These are phyloP conservation scores for Emergomyces pasteurianus DNA, from an alignment of 2,329 filamentous ascomycete species.

Conservation along the genomic window DNA sequence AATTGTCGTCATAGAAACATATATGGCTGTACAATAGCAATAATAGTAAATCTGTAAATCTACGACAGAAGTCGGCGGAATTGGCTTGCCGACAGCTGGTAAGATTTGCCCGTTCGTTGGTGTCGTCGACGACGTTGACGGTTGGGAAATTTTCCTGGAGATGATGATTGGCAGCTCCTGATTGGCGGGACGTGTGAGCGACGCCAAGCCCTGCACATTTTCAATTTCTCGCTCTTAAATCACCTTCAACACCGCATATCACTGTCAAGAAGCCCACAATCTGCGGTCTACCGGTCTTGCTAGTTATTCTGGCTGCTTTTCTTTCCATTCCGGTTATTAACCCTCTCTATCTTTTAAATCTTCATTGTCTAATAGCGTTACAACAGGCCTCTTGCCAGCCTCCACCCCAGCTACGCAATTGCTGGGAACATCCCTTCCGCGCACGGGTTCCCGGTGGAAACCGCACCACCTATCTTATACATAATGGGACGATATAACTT, in stretches of 20 bases:
- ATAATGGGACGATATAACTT: constrained; percentile 37
- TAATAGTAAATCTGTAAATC: background rate
- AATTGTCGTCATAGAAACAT: background rate
- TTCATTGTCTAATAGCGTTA: background rate
- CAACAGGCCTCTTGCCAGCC: too few species aligned
- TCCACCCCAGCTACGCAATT: background rate
- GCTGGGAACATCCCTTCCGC: background rate
- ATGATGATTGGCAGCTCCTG: background rate
- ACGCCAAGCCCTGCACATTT: background rate
- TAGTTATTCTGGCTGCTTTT: background rate
- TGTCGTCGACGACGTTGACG: background rate
- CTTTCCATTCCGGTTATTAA: background rate
- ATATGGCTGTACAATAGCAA: background rate
- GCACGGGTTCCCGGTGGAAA: background rate
- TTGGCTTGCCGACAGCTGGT: background rate
- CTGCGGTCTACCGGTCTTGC: background rate
- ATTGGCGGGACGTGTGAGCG: background rate
- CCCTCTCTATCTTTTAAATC: background rate
- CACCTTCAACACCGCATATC: background rate
- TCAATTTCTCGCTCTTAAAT: background rate
- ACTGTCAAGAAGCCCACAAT: background rate
- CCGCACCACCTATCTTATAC: background rate
- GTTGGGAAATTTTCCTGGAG: background rate
- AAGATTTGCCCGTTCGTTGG: background rate
- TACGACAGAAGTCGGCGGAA: background rate